These are phyloP conservation scores for Malassezia cuniculi DNA, from an alignment of 1,284 basidiomycete genomes.

Conservation along the genomic window DNA sequence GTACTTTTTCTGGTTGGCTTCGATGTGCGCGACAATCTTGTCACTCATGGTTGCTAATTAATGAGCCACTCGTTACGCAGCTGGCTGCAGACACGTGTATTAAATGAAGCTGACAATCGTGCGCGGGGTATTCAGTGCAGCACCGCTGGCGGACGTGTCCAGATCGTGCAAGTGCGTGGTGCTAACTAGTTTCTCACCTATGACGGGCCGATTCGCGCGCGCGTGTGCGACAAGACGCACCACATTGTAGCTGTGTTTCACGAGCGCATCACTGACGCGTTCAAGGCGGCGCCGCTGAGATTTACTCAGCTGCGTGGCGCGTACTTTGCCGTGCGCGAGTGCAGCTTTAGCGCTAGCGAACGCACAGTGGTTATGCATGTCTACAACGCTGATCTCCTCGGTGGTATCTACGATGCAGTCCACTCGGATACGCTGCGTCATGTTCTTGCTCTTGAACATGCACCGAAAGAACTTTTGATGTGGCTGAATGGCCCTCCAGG, in stretches of 20 bases:
- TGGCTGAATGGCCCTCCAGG: too few species aligned
- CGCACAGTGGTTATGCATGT: conserved; percentile 1
- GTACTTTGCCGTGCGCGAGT: neutral
- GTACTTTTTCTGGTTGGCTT: conserved; percentile 31
- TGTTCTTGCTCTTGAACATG: too few species aligned
- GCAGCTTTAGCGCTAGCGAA: neutral
- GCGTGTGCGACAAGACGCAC: conserved; percentile 7
- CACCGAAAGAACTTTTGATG: too few species aligned
- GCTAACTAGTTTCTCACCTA: conserved; percentile 9
- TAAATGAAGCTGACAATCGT: neutral
- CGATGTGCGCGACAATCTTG: conserved; percentile 37
- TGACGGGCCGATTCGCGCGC: neutral
- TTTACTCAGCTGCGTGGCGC: conserved; percentile 9
- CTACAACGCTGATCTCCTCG: neutral
- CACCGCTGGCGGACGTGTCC: conserved; percentile 4
- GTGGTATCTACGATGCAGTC: conserved; percentile 1
- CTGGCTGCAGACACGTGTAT: conserved; percentile 6
- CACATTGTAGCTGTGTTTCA: conserved; percentile 5
- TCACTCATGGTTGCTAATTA: conserved; percentile 7
- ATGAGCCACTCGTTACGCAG: conserved; percentile 10
- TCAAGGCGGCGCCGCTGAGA: neutral
- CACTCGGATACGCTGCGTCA: neutral
- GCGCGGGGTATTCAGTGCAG: too few species aligned
- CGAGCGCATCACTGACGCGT: conserved; percentile 2
- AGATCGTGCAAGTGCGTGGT: conserved; percentile 1